phyloP scores from a whole-genome alignment of 495 filamentous ascomycete genomes.

The Trypethelium eluteriae region DNA sequence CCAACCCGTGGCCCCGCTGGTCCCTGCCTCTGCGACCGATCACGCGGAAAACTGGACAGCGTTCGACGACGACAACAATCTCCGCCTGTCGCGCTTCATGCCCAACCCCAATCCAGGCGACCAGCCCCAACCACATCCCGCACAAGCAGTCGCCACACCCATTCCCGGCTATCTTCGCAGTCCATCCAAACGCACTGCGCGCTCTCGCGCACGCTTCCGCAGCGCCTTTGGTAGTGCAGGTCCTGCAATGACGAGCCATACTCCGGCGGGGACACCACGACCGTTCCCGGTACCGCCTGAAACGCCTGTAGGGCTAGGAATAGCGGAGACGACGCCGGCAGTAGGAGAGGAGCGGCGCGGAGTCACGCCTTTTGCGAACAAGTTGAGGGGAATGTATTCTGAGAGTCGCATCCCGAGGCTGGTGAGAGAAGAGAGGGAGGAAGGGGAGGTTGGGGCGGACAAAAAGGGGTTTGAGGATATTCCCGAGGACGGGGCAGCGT shows the following conservation, averaged over 20 bases:
- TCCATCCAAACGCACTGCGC: slow-evolving; percentile 23
- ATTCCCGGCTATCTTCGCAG: slow-evolving; percentile 30
- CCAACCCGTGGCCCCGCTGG: slow-evolving; percentile 26
- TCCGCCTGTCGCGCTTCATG: slow-evolving; percentile 31
- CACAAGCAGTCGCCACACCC: slow-evolving; percentile 13
- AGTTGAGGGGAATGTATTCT: slow-evolving; percentile 22
- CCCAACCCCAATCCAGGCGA: slow-evolving; percentile 8
- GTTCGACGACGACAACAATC: slow-evolving; percentile 45
- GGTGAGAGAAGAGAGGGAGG: neutral
- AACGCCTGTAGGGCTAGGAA: slow-evolving; percentile 5
- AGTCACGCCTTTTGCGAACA: slow-evolving; percentile 35
- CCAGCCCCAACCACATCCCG: slow-evolving; percentile 12
- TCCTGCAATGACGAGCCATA: slow-evolving; percentile 11
- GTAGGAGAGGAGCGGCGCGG: neutral
- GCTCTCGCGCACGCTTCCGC: slow-evolving; percentile 8
- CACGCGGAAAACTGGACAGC: slow-evolving; percentile 36
- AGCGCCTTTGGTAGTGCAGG: slow-evolving; percentile 5
- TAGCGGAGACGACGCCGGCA: slow-evolving; percentile 4
- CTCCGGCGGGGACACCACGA: slow-evolving; percentile 12
- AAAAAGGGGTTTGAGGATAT: neutral
- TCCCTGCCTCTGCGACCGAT: neutral
- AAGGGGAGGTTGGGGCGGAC: neutral
- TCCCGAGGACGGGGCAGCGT: neutral
- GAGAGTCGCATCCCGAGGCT: neutral
- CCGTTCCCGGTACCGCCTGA: neutral